Conservation (phyloP, 352 stramenopile genomes). For the Phytophthora pseudosyringae region DNA sequence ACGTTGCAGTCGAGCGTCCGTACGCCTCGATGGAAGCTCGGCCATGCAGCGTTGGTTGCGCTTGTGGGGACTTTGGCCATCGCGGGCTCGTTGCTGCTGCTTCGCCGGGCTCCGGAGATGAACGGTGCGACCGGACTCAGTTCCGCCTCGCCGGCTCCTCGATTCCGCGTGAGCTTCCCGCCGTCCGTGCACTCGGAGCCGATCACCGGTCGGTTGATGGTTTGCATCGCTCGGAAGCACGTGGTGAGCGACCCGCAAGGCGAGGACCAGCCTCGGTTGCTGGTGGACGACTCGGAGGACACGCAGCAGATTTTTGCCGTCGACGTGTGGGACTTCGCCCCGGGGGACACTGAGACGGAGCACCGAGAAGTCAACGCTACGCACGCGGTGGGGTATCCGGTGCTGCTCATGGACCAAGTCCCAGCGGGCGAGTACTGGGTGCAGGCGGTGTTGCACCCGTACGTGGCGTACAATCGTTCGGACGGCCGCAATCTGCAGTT, state of each 20-base stretch:
- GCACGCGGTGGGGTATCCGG: slow-evolving; percentile 52
- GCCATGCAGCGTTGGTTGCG: background rate
- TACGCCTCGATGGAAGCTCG: slow-evolving; percentile 15
- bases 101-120: slow-evolving; percentile 1
- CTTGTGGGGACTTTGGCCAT: slow-evolving; percentile 25
- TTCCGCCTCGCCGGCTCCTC: slow-evolving; percentile 18
- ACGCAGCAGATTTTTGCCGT: slow-evolving; percentile 70
- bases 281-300: slow-evolving; percentile 51
- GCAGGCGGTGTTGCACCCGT: slow-evolving; percentile 65
- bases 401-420: slow-evolving; percentile 50
- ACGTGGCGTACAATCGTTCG: slow-evolving; percentile 70
- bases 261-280: slow-evolving; percentile 61
- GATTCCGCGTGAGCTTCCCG: slow-evolving; percentile 52
- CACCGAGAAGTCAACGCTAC: slow-evolving; percentile 53
- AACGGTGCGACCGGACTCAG: slow-evolving; percentile 3
- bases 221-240: slow-evolving; percentile 61
- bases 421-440: slow-evolving; percentile 68
- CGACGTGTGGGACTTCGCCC: slow-evolving; percentile 60
- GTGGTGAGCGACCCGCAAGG: slow-evolving; percentile 51
- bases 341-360: slow-evolving; percentile 30
- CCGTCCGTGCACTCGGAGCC: slow-evolving; percentile 26
- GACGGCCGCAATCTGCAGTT: slow-evolving; percentile 55
- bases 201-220: slow-evolving; percentile 62
- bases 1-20: background rate
- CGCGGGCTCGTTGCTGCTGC: slow-evolving; percentile 14